These are phyloP conservation scores for Gelatoporia subvermispora DNA, from an alignment of 768 basidiomycete genomes.

Conservation along the genomic window DNA sequence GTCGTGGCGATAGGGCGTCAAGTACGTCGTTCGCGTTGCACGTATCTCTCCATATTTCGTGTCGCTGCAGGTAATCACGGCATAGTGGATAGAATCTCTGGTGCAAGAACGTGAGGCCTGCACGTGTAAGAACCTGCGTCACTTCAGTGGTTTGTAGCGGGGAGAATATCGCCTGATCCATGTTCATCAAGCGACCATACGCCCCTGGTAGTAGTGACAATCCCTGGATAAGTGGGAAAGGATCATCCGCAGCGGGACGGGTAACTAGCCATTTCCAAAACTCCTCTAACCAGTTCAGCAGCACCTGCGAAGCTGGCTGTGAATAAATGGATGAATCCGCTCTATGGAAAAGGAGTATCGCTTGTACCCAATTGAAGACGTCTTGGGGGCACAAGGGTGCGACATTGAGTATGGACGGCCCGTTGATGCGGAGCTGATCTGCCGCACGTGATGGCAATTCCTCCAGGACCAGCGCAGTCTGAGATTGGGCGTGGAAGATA, in stretches of 20 bases:
- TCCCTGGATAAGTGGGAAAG: slow-evolving; percentile 20
- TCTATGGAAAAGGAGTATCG: slow-evolving; percentile 8
- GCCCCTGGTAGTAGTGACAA: slow-evolving; percentile 32
- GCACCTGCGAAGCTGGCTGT: neutral
- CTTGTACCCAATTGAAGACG: neutral
- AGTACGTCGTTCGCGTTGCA: neutral
- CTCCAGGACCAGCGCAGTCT: slow-evolving; percentile 26
- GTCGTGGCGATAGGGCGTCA: neutral
- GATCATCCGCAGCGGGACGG: slow-evolving; percentile 16
- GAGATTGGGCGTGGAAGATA: slow-evolving; percentile 28
- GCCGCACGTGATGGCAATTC: slow-evolving; percentile 22
- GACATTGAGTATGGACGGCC: slow-evolving; percentile 29
- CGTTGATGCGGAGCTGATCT: slow-evolving; percentile 17
- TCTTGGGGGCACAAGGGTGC: slow-evolving; percentile 15
- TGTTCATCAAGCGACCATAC: slow-evolving; percentile 21
- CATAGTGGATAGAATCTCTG: slow-evolving; percentile 17
- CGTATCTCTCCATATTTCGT: slow-evolving; percentile 9
- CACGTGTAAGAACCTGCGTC: slow-evolving; percentile 15
- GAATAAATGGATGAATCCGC: neutral
- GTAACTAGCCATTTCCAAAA: slow-evolving; percentile 42
- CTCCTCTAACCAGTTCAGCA: slow-evolving; percentile 29
- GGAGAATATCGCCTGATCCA: slow-evolving; percentile 26
- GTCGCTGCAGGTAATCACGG: slow-evolving; percentile 14
- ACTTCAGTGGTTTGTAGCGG: slow-evolving; percentile 20
- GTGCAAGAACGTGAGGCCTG: slow-evolving; percentile 34